Conservation (phyloP, 2,329 filamentous ascomycete genomes). For the Alternaria hordeiaustralica region DNA sequence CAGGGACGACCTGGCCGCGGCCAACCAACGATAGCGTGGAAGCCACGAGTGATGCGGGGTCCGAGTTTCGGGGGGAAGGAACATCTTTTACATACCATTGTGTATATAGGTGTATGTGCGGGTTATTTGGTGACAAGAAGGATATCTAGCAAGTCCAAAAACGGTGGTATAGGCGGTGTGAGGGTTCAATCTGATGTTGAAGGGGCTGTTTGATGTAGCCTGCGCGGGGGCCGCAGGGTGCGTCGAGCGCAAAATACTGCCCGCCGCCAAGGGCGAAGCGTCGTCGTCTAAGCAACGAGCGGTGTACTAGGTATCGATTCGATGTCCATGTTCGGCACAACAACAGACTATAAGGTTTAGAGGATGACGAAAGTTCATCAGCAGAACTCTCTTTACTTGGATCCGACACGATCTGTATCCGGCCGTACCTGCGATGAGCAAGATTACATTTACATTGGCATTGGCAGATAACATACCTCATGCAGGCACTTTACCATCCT, state of each 20-base stretch:
- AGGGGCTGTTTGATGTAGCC: constrained; percentile 29
- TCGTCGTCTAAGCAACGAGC: constrained; percentile 16
- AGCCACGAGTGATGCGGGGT: not conserved
- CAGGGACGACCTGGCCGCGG: constrained; percentile 15
- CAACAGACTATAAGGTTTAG: not conserved
- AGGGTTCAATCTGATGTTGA: constrained; percentile 19
- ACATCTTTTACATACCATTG: constrained; percentile 27
- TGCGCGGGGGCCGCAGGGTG: constrained; percentile 30
- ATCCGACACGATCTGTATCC: not conserved
- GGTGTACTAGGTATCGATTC: constrained; percentile 4
- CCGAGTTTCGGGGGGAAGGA: not conserved
- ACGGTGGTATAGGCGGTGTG: constrained; percentile 12
- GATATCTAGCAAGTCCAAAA: constrained; percentile 15
- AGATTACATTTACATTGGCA: not conserved
- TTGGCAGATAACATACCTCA: not conserved
- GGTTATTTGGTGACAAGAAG: not conserved
- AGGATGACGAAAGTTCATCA: not conserved
- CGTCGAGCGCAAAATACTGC: constrained; percentile 32
- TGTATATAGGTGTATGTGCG: not conserved
- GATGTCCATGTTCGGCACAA: not conserved
- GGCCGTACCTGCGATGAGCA: not conserved
- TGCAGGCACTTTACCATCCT: not conserved
- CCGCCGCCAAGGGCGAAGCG: constrained; percentile 21
- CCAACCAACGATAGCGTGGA: constrained; percentile 17
- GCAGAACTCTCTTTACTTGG: not conserved